A percentile compares a stretch with the other conserved stretches of the same genome.
Conservation (phyloP, 116 monocot species). For the Thalassia testudinum region DNA sequence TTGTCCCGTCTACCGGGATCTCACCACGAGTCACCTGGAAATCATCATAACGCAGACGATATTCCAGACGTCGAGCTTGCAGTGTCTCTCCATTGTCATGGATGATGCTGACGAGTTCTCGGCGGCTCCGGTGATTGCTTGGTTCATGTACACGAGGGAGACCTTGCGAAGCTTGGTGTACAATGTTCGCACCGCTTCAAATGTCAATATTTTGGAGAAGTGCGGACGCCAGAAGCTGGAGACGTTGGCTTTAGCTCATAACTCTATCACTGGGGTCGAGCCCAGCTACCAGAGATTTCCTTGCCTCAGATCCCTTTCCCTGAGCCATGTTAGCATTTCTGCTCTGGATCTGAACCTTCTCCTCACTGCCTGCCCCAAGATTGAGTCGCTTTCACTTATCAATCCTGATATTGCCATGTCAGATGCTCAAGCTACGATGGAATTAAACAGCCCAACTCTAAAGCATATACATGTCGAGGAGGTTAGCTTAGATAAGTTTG, state of each 20-base stretch:
- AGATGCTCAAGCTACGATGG: slow-evolving; percentile 64
- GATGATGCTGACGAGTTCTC: slow-evolving; percentile 64
- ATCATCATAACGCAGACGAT: slow-evolving; percentile 89
- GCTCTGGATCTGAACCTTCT: slow-evolving; percentile 75
- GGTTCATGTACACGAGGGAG: slow-evolving; percentile 94
- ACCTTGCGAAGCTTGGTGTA: slow-evolving; percentile 50
- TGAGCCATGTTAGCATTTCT: slow-evolving; percentile 58
- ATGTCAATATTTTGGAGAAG: slow-evolving; percentile 70
- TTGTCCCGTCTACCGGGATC: slow-evolving; percentile 46
- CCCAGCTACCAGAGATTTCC: slow-evolving; percentile 82
- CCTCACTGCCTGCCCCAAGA: slow-evolving; percentile 63
- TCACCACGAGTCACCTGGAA: slow-evolving; percentile 54
- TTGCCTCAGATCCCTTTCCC: slow-evolving; percentile 59
- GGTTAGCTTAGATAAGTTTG: slow-evolving; percentile 62
- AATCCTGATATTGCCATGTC: slow-evolving; percentile 60
- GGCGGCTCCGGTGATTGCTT: slow-evolving; percentile 84
- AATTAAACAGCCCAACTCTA: slow-evolving; percentile 57
- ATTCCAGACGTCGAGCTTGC: slow-evolving; percentile 73
- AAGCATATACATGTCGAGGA: slow-evolving; percentile 53
- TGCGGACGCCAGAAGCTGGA: slow-evolving; percentile 80
- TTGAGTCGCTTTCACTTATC: slow-evolving; percentile 62
- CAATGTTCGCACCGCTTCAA: slow-evolving; percentile 64
- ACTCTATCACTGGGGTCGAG: slow-evolving; percentile 58
- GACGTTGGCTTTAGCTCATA: slow-evolving; percentile 59
- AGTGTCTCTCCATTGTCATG: slow-evolving; percentile 63